Conservation (phyloP, 73 alveolate genomes). For the Stentor roeselii region DNA sequence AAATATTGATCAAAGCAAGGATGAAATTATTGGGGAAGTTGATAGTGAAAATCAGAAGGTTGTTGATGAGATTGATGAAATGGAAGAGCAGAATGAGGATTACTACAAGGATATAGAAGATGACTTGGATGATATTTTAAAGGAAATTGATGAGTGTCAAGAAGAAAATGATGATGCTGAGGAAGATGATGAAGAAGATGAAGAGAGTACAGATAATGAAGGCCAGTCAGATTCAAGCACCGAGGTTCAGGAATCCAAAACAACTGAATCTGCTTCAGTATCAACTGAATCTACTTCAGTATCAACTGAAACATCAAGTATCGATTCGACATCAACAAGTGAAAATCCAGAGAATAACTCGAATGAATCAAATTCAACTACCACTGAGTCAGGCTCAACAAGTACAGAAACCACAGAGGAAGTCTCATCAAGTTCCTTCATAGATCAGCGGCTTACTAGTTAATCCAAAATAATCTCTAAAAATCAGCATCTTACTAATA, state of each 20-base stretch:
- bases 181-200: not conserved
- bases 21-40: not conserved
- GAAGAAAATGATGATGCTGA: not conserved
- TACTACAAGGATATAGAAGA: not conserved
- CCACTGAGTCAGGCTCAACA: not conserved
- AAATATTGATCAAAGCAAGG: not conserved
- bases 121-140: not conserved
- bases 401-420: not conserved
- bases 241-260: not conserved
- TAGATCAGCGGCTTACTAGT: too few relatives aligned
- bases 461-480: too few relatives aligned
- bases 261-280: not conserved
- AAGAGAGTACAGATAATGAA: not conserved
- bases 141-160: not conserved
- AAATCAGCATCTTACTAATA: too few relatives aligned
- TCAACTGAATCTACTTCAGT: not conserved
- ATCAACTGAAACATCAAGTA: not conserved
- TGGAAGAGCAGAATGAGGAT: not conserved
- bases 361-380: not conserved
- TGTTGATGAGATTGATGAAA: not conserved
- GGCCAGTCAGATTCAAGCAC: not conserved
- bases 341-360: not conserved
- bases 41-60: not conserved
- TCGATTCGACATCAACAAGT: not conserved
- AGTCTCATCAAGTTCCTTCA: too few relatives aligned